Percentiles rank a stretch among this genome's conserved stretches.
These are phyloP conservation scores for Solanum piurae DNA, from an alignment of 257 asterid genomes.

Conservation along the genomic window DNA sequence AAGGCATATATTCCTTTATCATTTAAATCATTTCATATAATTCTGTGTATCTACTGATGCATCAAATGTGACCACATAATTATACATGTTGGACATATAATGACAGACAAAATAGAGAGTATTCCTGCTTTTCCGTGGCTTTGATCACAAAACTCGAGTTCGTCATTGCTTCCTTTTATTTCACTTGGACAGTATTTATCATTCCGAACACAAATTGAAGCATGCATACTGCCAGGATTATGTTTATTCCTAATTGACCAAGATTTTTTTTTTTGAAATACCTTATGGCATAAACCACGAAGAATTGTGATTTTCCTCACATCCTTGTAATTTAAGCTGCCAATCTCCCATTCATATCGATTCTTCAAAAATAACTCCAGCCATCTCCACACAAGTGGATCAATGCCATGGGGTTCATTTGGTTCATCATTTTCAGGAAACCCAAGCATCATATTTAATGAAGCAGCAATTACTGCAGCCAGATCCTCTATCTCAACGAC, in stretches of 20 bases:
- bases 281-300: slow-evolving; percentile 96
- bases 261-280: slow-evolving; percentile 7
- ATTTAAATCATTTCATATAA: not conserved
- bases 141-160: not conserved
- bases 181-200: not conserved
- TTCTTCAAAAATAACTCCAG: slow-evolving; percentile 72
- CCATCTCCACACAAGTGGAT: slow-evolving; percentile 82
- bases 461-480: slow-evolving; percentile 68
- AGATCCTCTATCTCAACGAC: slow-evolving; percentile 51
- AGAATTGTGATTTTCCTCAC: slow-evolving; percentile 75
- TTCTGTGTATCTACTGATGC: not conserved
- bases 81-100: not conserved
- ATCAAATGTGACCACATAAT: not conserved
- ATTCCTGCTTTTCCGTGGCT: not conserved
- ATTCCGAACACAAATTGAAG: not conserved
- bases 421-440: slow-evolving; percentile 43
- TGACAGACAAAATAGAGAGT: not conserved
- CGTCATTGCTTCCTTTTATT: not conserved
- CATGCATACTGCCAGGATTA: not conserved
- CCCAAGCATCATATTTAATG: slow-evolving; percentile 89
- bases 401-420: slow-evolving; percentile 31
- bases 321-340: slow-evolving; percentile 53
- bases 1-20: not conserved
- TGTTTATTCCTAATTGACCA: not conserved
- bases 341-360: slow-evolving; percentile 75